Evolutionary conservation across 768 basidiomycete species (phyloP), one percentile per base, ranked within the genome.

Genomic region (Tulasnella sp.): DNA sequence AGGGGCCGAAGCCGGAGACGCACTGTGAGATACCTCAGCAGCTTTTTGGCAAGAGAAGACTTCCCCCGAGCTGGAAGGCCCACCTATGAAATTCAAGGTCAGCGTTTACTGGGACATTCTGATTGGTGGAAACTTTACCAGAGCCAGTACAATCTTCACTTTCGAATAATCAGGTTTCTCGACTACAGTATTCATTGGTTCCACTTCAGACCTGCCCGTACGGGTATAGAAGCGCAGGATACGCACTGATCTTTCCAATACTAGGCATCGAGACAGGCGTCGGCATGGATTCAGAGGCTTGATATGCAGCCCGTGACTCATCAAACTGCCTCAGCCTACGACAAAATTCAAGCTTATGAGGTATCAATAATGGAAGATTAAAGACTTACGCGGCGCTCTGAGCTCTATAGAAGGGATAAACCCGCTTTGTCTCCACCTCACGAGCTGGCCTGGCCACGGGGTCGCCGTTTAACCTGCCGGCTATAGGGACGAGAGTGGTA

Each of bases 141-240:
- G 98, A 2, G 97, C 97, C 20, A 99, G 90, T 8, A 99, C 96
- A 82, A 99, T 98, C 90, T 99, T 99, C 50, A 95, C 95, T 84
- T 98, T 96, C 3, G 96, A 98, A 84, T 99, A 99, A 84, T 99
- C 98, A 6, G 98, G 98, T 86, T 97, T 98, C 77, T 94, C 93
- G 72, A 97, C 95, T 96, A n/a, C n/a, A n/a, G n/a, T n/a, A 6
- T 54, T 16, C n/a, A 60, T 41, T 75, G 77, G 60, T 75, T 18
- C 44, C 76, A 54, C n/a, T 20, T 41, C 41, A 31, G 58, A 60
- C 80, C 48, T 34, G 46, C 46, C 3, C 18, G 18, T 18, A 50
- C 41, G 34, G 74, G 80, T 41, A 79, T 73, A 46, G 79, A 24
- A n/a, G 46, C 42, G n/a, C 42, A 75, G 24, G 34, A 64, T 18